Base-by-base conservation (phyloP, 352 stramenopile species). In the Pythium angustatum region DNA sequence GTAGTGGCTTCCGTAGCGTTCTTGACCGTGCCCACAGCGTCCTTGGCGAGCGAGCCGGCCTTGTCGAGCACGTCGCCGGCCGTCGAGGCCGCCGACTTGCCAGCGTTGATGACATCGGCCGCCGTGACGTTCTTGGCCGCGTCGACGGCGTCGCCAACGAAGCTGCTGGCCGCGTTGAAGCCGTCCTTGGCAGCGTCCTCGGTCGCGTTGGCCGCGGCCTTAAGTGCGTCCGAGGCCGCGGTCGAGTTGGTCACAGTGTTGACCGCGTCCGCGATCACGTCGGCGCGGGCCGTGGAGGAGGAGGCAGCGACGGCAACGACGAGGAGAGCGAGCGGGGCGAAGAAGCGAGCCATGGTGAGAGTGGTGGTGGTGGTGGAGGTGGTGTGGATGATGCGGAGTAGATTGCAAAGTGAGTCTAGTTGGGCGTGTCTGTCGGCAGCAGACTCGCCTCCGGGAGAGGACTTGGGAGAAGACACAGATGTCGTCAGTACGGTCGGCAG, bases 401-500 rank as follows among this genome's bases (percentile, higher is more conserved):
- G 57, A 55, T 65, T 64, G 63, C 19, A 57, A 49, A 70, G 28
- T 70, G 63, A 70, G n/a, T n/a, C n/a, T n/a, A n/a, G n/a, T n/a
- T n/a, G n/a, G n/a, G n/a, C n/a, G n/a, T n/a, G n/a, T n/a, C n/a
- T n/a, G n/a, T 44, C 36, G 15, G 15, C 7, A n/a, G 36, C 36
- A 9, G 7, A 5, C 4, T n/a, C 7, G 11, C 7, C 11, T 17
- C 36, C 11, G 6, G 36, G 4, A 44, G 36, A 44, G 36, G 36
- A 44, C 36, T n/a, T 44, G 36, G 36, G 36, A 44, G 36, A 44
- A n/a, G 47, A 49, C 41, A 49, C 41, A 49, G 41, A 49, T n/a
- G n/a, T n/a, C n/a, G n/a, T n/a, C n/a, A n/a, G n/a, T n/a, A n/a
- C n/a, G n/a, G n/a, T n/a, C n/a, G n/a, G n/a, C n/a, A n/a, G n/a